Evolutionary conservation across 139 green algal genomes (phyloP), one percentile per base, ranked within the genome.

Genomic region (Chlorella vulgaris): DNA sequence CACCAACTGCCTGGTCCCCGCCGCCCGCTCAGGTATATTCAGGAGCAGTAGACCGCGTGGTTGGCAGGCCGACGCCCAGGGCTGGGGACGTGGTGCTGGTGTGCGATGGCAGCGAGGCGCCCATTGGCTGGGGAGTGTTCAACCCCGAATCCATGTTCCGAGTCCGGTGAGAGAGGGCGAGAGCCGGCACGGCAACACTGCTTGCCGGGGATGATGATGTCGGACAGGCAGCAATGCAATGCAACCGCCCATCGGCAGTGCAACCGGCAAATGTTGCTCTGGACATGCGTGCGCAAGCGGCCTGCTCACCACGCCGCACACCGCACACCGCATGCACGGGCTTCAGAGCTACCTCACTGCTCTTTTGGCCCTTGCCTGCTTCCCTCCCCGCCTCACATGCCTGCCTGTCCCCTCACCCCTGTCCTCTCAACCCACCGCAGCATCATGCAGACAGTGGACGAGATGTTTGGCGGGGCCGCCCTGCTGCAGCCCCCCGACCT

Each of bases 111-210:
- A 58, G 77, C 2, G 75, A 87, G 19, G 36, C 39, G 6, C 38
- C 74, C 13, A 83, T 98, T 38, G 93, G 75, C 15, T 96, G 93
- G 92, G 94, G 94, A 18, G 77, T 96, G 7, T 97, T 84, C 92
- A 98, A 98, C 83, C 89, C 92, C 1, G 39, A 73, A 33, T 93
- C 85, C 50, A 94, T 96, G 90, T 98, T 95, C 70, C 74, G 89
- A 0, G 89, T 96, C 31, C 89, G 92, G 90, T 91, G 35, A 70
- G 84, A 22, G 24, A 31, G 26, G 89, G 83, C n/a, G n/a, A n/a
- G 5, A 31, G 2, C 29, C 10, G 66, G 18, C 13, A 31, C 4
- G 31, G 7, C 5, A 42, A 43, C 63, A 3, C 29, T 15, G 47
- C 39, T 33, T 28, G n/a, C n/a, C n/a, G n/a, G n/a, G n/a, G n/a